Evolutionary conservation across 2,329 filamentous ascomycete genomes (phyloP), one percentile per base, ranked within the genome.

Genomic region (Leptodontidium sp.): DNA sequence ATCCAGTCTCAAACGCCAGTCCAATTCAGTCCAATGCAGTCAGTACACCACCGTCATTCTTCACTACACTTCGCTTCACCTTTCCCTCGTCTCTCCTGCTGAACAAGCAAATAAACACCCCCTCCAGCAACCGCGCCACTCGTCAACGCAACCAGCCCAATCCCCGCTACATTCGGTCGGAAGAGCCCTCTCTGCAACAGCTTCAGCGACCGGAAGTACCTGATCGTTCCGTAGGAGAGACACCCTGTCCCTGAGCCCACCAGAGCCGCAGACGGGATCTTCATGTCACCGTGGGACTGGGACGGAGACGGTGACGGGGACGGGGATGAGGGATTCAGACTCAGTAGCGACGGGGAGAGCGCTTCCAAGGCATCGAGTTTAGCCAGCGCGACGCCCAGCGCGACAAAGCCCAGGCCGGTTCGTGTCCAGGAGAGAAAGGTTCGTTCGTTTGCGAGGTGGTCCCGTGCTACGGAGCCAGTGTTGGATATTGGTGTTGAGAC

Each of bases 81-180:
- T 29, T 24, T 29, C 50, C 61, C 26, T 63, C 53, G 35, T 71
- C 69, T 71, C 69, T 71, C 71, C 61, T 75, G 66, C 40, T 65
- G 57, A 21, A 72, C 32, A 50, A 74, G 68, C 66, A 75, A 61
- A 26, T 68, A 67, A 53, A 72, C 68, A 2, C 71, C 73, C 21
- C 74, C 74, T 15, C 62, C 68, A 45, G 69, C 64, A 52, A 75
- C 65, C 2, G 67, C 59, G 17, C 61, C 73, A 43, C 67, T 69
- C n/a, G 95, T 93, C 79, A 95, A 90, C 74, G 90, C 93, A 68
- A 96, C 93, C 26, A 96, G 86, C 29, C 93, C 79, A 73, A 96
- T 94, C 43, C 93, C 93, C 40, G 87, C 86, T 76, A 97, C 93
- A 75, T 97, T 92, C 66, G 93, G 73, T 55, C 72, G 68, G 61